Evolutionary conservation across 768 basidiomycete species (phyloP).

Genomic region (Pleurotus pulmonarius): DNA sequence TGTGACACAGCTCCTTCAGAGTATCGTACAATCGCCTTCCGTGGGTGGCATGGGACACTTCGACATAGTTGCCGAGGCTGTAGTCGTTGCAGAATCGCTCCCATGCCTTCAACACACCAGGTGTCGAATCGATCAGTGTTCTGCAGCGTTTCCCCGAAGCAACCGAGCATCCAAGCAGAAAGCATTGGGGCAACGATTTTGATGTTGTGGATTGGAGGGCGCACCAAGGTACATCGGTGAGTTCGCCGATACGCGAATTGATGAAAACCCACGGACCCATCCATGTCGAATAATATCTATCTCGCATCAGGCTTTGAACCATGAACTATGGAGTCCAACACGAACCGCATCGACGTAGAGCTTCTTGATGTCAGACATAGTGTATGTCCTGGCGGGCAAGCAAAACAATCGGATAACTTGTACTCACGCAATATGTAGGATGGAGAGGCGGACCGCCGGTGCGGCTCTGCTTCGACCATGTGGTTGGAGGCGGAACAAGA

Average conservation of each 20-base stretch:
- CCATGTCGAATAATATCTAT: constrained; percentile 69
- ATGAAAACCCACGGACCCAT: constrained; percentile 42
- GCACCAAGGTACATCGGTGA: neutral
- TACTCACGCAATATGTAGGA: neutral
- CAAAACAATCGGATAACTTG: neutral
- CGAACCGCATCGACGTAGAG: constrained; percentile 53
- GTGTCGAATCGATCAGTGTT: constrained; percentile 79
- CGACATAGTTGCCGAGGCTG: constrained; percentile 40
- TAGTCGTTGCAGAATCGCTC: constrained; percentile 64
- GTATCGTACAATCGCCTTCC: constrained; percentile 78
- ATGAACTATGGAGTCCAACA: constrained; percentile 7
- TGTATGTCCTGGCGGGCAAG: neutral
- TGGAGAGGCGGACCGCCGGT: neutral
- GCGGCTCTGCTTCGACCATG: neutral
- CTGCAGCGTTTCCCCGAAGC: constrained; percentile 27
- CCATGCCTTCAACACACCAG: constrained; percentile 81
- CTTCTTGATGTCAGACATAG: constrained; percentile 21
- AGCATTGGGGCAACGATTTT: neutral
- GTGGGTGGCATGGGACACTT: constrained; percentile 60
- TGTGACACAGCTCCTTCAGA: constrained; percentile 61
- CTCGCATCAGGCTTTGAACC: constrained; percentile 4
- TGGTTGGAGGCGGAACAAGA: neutral
- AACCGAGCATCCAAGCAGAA: neutral
- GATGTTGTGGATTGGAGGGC: neutral
- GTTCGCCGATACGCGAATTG: constrained; percentile 5